These are phyloP conservation scores for Fusarium illudens DNA, from an alignment of 2,329 filamentous ascomycete species.

Conservation along the genomic window DNA sequence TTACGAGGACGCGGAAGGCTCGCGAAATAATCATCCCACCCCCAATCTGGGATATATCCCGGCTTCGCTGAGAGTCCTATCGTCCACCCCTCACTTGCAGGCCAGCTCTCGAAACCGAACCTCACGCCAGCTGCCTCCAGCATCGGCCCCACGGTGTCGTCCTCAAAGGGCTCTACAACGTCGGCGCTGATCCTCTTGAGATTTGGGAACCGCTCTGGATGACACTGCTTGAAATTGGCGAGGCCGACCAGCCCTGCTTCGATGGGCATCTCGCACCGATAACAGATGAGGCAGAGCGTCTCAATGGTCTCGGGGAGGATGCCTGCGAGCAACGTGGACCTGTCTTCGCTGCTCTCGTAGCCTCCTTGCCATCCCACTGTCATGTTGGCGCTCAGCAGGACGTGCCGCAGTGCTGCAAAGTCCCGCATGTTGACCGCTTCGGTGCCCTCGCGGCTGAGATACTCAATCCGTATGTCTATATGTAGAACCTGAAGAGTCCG, in stretches of 20 bases:
- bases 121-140: not conserved
- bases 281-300: not conserved
- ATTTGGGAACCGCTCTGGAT: not conserved
- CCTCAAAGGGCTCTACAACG: not conserved
- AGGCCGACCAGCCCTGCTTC: not conserved
- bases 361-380: not conserved
- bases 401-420: not conserved
- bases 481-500: not conserved
- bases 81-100: not conserved
- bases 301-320: not conserved
- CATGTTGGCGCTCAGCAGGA: not conserved
- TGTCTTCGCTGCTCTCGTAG: not conserved
- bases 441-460: not conserved
- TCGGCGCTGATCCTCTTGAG: not conserved
- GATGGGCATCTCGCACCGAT: too few relatives aligned
- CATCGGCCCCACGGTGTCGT: not conserved
- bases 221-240: not conserved
- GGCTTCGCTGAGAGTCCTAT: not conserved
- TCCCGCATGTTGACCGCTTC: not conserved
- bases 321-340: not conserved
- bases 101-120: not conserved
- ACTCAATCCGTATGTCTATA: not conserved
- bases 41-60: not conserved
- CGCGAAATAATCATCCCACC: not conserved
- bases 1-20: too few relatives aligned